Conservation (phyloP, 1,139 yeast genomes). For the Suhomyces bolitotheri region DNA sequence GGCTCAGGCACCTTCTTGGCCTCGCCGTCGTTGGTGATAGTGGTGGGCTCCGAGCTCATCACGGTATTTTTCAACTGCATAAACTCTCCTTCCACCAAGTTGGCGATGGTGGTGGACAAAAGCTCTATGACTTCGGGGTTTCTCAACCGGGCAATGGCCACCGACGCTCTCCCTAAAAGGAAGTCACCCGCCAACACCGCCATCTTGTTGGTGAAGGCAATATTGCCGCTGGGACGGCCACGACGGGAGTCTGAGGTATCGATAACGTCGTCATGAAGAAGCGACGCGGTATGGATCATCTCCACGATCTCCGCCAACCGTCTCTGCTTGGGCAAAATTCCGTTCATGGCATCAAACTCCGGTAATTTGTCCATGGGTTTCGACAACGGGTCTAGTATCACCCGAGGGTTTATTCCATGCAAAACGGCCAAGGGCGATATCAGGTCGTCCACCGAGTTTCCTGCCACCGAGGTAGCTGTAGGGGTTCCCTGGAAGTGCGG, state of each 20-base stretch:
- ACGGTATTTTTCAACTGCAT: slow-evolving; percentile 97
- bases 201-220: slow-evolving; percentile 95
- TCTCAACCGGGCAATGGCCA: slow-evolving; percentile 86
- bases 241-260: slow-evolving; percentile 90
- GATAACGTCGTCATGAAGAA: slow-evolving; percentile 95
- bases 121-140: slow-evolving; percentile 97
- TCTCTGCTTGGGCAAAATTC: slow-evolving; percentile 90
- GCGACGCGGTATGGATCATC: slow-evolving; percentile 97
- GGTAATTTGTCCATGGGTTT: slow-evolving; percentile 78
- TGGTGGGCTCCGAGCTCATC: slow-evolving; percentile 42
- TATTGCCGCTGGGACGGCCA: slow-evolving; percentile 87
- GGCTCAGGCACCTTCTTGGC: slow-evolving; percentile 55
- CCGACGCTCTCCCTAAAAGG: slow-evolving; percentile 92
- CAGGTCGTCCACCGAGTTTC: slow-evolving; percentile 55
- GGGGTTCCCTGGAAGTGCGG: slow-evolving; percentile 58
- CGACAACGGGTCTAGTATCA: slow-evolving; percentile 78
- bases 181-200: slow-evolving; percentile 97
- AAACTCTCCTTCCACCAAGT: slow-evolving; percentile 95
- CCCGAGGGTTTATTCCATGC: slow-evolving; percentile 84
- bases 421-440: slow-evolving; percentile 80
- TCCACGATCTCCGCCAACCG: slow-evolving; percentile 96
- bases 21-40: slow-evolving; percentile 51
- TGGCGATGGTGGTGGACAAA: slow-evolving; percentile 93
- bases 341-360: slow-evolving; percentile 56
- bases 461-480: slow-evolving; percentile 47